A percentile compares a stretch with the other conserved stretches of the same genome.
Evolutionary conservation across 805 yeast genomes (phyloP).

Genomic region (Starmerella stellata): DNA sequence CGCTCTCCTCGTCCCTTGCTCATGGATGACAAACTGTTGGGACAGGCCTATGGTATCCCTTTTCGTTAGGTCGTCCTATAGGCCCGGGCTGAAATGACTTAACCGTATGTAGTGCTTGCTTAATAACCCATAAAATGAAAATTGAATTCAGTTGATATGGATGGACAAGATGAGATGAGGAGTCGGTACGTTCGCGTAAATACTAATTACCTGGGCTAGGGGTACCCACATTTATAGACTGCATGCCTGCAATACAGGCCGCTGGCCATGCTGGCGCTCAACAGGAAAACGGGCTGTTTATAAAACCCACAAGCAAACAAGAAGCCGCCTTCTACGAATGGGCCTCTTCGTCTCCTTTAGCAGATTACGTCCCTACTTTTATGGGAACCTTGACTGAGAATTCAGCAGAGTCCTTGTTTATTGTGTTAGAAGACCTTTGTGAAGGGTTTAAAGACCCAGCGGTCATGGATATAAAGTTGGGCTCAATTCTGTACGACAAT

Average conservation of each 20-base stretch:
- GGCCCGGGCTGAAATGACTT: no score
- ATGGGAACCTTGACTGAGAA: constrained; percentile 36
- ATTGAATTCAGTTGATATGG: no score
- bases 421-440: constrained; percentile 57
- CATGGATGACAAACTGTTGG: no score
- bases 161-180: no score
- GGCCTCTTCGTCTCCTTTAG: constrained; percentile 16
- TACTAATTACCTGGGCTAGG: no score
- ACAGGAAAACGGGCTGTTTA: constrained; percentile 46
- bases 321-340: constrained; percentile 61
- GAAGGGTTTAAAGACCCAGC: constrained; percentile 47
- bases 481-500: constrained; percentile 47
- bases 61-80: no score
- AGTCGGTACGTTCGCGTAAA: no score
- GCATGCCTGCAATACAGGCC: constrained; percentile 40
- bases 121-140: no score
- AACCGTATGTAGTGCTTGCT: no score
- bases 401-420: constrained; percentile 15
- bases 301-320: constrained; percentile 44
- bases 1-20: no score
- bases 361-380: constrained; percentile 34
- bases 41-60: no score
- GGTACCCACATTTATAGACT: no score
- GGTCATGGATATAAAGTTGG: constrained; percentile 70
- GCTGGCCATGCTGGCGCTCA: constrained; percentile 86